Evolutionary conservation across 2,329 filamentous ascomycete species (phyloP).

Genomic region (Diaporthe citri): DNA sequence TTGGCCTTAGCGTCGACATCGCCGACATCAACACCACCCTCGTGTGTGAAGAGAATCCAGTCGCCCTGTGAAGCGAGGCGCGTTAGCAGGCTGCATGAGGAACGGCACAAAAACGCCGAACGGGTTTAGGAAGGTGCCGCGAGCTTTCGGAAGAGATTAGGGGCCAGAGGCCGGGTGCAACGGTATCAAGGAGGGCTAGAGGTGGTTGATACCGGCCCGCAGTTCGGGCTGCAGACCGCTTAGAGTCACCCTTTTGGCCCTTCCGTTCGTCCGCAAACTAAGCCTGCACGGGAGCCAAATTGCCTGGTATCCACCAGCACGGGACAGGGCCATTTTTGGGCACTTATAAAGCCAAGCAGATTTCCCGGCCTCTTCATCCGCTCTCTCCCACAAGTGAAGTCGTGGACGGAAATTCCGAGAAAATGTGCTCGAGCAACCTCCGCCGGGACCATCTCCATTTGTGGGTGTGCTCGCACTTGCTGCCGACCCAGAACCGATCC

Average conservation of each 20-base stretch:
- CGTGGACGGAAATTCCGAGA: neutral
- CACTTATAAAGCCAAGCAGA: slow-evolving; percentile 24
- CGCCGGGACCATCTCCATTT: neutral
- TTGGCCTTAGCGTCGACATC: slow-evolving; percentile 99
- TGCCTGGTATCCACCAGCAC: slow-evolving; percentile 37
- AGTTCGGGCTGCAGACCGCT: slow-evolving; percentile 34
- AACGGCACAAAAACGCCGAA: slow-evolving; percentile 41
- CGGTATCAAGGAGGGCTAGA: slow-evolving; percentile 28
- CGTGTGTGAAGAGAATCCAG: slow-evolving; percentile 99
- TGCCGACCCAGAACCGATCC: slow-evolving; percentile 7
- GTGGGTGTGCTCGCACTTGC: slow-evolving; percentile 34
- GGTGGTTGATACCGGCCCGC: slow-evolving; percentile 39
- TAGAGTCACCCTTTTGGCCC: slow-evolving; percentile 31
- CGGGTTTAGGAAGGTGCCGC: slow-evolving; percentile 42
- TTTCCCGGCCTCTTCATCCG: neutral
- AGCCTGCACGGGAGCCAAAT: slow-evolving; percentile 33
- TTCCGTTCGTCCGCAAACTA: slow-evolving; percentile 40
- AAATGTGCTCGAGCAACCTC: neutral
- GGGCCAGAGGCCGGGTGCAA: slow-evolving; percentile 37
- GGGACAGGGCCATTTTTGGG: slow-evolving; percentile 29
- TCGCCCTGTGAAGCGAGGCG: slow-evolving; percentile 76
- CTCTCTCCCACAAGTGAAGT: neutral
- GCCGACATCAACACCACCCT: slow-evolving; percentile 99
- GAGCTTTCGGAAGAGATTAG: slow-evolving; percentile 33
- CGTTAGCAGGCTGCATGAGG: slow-evolving; percentile 34